Evolutionary conservation across 2,329 filamentous ascomycete species (phyloP).

Genomic region (Xylogone sp.): DNA sequence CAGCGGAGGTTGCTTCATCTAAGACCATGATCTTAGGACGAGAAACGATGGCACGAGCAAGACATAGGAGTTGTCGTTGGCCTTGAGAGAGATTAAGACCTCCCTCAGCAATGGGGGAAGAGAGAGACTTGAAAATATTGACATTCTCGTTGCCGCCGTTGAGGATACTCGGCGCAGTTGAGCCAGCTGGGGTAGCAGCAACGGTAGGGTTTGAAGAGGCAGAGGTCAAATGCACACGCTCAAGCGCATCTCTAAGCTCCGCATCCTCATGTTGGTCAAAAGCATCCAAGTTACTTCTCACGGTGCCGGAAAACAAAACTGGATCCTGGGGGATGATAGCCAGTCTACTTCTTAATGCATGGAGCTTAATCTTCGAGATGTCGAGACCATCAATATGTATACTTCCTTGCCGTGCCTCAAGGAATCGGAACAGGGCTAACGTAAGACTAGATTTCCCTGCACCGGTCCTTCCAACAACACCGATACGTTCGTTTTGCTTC

Average conservation of each 20-base stretch:
- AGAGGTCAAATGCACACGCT: slow-evolving; percentile 59
- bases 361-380: slow-evolving; percentile 66
- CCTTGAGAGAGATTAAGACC: slow-evolving; percentile 74
- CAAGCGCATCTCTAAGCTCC: slow-evolving; percentile 66
- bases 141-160: slow-evolving; percentile 42
- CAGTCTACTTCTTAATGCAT: slow-evolving; percentile 67
- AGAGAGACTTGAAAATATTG: slow-evolving; percentile 63
- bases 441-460: slow-evolving; percentile 76
- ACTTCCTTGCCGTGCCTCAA: slow-evolving; percentile 62
- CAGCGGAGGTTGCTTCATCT: slow-evolving; percentile 75
- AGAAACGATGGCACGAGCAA: slow-evolving; percentile 68
- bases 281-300: slow-evolving; percentile 74
- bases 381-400: slow-evolving; percentile 72
- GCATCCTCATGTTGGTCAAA: slow-evolving; percentile 67
- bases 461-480: slow-evolving; percentile 75
- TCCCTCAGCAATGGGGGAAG: slow-evolving; percentile 63
- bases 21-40: slow-evolving; percentile 75
- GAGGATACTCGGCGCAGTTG: slow-evolving; percentile 30
- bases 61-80: slow-evolving; percentile 71
- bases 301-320: slow-evolving; percentile 75
- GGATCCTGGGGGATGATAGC: slow-evolving; percentile 84
- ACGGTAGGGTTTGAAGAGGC: slow-evolving; percentile 8
- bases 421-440: slow-evolving; percentile 72
- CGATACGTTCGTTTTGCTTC: slow-evolving; percentile 64
- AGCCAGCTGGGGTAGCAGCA: slow-evolving; percentile 21